Conservation (phyloP, 1,139 yeast species). For the Pneumocystis murina region DNA sequence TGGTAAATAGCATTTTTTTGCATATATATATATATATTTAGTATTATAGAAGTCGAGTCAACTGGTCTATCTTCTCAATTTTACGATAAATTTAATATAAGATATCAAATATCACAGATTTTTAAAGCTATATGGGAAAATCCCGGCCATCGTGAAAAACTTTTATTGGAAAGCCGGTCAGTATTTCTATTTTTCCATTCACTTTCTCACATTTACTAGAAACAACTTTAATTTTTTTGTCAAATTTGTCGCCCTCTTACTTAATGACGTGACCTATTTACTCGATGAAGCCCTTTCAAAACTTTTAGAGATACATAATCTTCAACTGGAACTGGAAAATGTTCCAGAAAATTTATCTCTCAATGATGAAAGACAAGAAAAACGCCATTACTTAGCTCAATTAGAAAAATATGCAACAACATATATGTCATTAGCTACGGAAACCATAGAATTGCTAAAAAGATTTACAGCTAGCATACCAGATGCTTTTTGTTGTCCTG, state of each 20-base stretch:
- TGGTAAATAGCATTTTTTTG: not conserved
- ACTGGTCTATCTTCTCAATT: slow-evolving; percentile 93
- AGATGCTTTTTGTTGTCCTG: slow-evolving; percentile 68
- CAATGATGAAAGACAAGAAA: slow-evolving; percentile 15
- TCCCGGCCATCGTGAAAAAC: slow-evolving; percentile 50
- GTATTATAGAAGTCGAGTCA: slow-evolving; percentile 55
- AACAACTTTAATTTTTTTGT: slow-evolving; percentile 68
- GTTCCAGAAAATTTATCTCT: slow-evolving; percentile 12
- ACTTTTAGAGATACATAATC: slow-evolving; percentile 57
- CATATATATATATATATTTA: not conserved
- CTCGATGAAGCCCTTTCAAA: slow-evolving; percentile 81
- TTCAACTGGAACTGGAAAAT: slow-evolving; percentile 39
- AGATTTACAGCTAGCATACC: slow-evolving; percentile 81
- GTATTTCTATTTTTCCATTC: not conserved
- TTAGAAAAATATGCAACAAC: slow-evolving; percentile 71
- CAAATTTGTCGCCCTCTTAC: slow-evolving; percentile 81
- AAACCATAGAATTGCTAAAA: slow-evolving; percentile 64
- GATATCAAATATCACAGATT: slow-evolving; percentile 74
- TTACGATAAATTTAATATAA: slow-evolving; percentile 83
- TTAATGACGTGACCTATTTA: slow-evolving; percentile 83
- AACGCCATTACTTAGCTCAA: slow-evolving; percentile 27
- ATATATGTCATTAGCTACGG: slow-evolving; percentile 68
- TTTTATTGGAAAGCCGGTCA: slow-evolving; percentile 45
- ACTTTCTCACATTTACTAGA: not conserved
- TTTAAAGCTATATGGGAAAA: slow-evolving; percentile 73